Percentiles rank a stretch among this genome's conserved stretches.
Evolutionary conservation across 495 filamentous ascomycete species (phyloP).

Genomic region (Tuber indicum): DNA sequence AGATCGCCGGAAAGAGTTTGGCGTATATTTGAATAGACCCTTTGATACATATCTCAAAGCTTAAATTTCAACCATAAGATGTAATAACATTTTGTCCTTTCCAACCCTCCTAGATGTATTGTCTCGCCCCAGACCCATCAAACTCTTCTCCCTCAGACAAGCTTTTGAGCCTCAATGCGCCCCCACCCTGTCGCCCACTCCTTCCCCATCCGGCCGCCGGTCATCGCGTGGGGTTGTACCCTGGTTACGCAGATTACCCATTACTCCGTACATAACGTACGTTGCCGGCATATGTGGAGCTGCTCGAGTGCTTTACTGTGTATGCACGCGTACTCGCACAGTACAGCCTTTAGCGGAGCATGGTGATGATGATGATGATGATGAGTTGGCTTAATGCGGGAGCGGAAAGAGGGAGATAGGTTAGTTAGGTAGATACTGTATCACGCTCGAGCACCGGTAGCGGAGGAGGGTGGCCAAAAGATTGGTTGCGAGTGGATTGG

Average conservation of each 20-base stretch:
- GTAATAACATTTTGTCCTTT: background rate
- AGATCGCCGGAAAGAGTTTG: background rate
- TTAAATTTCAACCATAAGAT: background rate
- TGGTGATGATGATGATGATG: background rate
- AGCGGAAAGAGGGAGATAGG: background rate
- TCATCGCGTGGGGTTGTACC: background rate
- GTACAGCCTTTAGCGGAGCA: background rate
- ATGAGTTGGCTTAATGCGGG: background rate
- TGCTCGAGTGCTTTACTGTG: background rate
- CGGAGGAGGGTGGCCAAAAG: background rate
- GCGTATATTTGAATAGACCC: background rate
- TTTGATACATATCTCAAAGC: background rate
- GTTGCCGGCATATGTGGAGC: background rate
- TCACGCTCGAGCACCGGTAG: background rate
- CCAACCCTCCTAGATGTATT: background rate
- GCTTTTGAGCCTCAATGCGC: slow-evolving; percentile 1
- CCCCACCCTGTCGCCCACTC: background rate
- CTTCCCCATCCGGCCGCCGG: background rate
- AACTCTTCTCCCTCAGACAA: background rate
- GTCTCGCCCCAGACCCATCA: background rate
- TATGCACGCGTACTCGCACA: background rate
- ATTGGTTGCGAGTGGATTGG: background rate
- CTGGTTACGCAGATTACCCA: background rate
- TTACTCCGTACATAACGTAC: background rate
- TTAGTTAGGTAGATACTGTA: background rate